These are phyloP conservation scores for Claviceps maximensis DNA, from an alignment of 2,329 filamentous ascomycete genomes.

Conservation along the genomic window DNA sequence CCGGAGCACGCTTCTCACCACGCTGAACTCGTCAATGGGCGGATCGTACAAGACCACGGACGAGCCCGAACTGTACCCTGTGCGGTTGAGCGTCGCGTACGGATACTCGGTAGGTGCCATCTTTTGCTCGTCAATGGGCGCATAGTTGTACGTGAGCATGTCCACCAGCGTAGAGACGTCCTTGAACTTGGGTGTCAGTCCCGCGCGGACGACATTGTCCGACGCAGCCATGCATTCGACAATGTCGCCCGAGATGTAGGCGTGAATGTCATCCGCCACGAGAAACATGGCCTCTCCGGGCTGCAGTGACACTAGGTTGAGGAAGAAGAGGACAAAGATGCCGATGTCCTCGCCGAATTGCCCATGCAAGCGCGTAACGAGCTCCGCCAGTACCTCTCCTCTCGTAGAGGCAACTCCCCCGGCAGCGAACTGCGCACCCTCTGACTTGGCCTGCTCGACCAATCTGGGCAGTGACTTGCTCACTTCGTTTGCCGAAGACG, in stretches of 20 bases:
- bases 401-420: conserved; percentile 54
- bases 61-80: conserved; percentile 67
- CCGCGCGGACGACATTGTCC: conserved; percentile 96
- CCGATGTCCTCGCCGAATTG: conserved; percentile 88
- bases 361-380: conserved; percentile 63
- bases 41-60: conserved; percentile 73
- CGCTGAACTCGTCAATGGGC: conserved; percentile 90
- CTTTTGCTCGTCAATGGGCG: conserved; percentile 89
- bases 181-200: conserved; percentile 98
- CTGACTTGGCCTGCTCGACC: conserved; percentile 53
- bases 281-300: conserved; percentile 93
- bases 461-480: conserved; percentile 50
- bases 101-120: conserved; percentile 78
- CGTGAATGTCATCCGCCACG: conserved; percentile 93
- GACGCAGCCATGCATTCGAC: conserved; percentile 98
- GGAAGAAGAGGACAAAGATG: conserved; percentile 89
- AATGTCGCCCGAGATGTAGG: conserved; percentile 85
- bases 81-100: conserved; percentile 69
- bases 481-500: conserved; percentile 48
- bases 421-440: conserved; percentile 61
- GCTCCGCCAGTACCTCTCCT: conserved; percentile 58
- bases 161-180: conserved; percentile 78
- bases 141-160: conserved; percentile 92
- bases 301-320: conserved; percentile 82
- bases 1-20: conserved; percentile 68